phyloP scores from a whole-genome alignment of 2,329 filamentous ascomycete genomes.

The Nakataea oryzae region DNA sequence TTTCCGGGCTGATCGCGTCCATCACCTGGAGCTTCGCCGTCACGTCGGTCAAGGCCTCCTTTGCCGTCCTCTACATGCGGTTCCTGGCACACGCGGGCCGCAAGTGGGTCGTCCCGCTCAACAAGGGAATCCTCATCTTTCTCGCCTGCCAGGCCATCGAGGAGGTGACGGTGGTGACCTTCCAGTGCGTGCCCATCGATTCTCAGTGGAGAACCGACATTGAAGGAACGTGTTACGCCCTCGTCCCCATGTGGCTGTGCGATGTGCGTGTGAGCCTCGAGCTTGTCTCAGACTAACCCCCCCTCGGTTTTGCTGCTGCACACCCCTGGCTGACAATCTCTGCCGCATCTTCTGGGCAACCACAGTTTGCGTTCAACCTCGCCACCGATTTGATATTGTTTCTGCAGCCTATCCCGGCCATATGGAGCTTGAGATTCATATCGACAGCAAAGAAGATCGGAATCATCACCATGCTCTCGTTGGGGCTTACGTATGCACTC shows the following conservation, averaged over 20 bases:
- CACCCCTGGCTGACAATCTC: neutral
- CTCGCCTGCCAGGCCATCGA: conserved; percentile 6
- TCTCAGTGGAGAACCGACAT: conserved; percentile 1
- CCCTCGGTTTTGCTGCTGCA: neutral
- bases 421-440: conserved; percentile 7
- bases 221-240: conserved; percentile 2
- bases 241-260: conserved; percentile 5
- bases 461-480: conserved; percentile 7
- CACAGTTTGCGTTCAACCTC: conserved; percentile 8
- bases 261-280: neutral
- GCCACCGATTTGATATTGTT: conserved; percentile 6
- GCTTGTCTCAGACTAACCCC: too few relatives aligned
- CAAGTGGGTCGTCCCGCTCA: conserved; percentile 2
- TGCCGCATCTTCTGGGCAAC: neutral
- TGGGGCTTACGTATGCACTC: conserved; percentile 3
- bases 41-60: conserved; percentile 7
- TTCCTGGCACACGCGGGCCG: conserved; percentile 3
- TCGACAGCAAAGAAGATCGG: conserved; percentile 5
- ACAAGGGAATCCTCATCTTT: conserved; percentile 4
- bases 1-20: conserved; percentile 1
- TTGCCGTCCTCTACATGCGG: conserved; percentile 6
- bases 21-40: conserved; percentile 5
- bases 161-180: conserved; percentile 4
- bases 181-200: conserved; percentile 7
- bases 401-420: conserved; percentile 8